Evolutionary conservation across 1,139 yeast species (phyloP).

Genomic region (Geotrichum aggregatum): DNA sequence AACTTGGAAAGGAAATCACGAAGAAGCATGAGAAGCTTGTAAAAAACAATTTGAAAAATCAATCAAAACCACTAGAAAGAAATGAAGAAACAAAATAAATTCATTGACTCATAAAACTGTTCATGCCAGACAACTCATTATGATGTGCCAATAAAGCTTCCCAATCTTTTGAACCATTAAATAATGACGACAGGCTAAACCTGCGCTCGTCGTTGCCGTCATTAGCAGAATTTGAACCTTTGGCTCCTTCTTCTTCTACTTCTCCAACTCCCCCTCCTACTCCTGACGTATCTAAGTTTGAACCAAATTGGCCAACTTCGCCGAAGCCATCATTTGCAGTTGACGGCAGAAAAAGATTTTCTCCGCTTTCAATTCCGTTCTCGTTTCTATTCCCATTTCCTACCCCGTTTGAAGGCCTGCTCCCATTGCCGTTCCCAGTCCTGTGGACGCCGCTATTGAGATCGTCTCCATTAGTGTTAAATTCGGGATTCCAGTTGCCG

Average conservation of each 20-base stretch:
- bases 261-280: too few species aligned
- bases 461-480: background rate
- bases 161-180: slow-evolving; percentile 30
- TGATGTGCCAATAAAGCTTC: slow-evolving; percentile 34
- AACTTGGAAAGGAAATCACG: slow-evolving; percentile 3
- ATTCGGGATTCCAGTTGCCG: background rate
- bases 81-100: background rate
- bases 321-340: background rate
- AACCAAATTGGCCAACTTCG: background rate
- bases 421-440: too few species aligned
- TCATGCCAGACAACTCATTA: slow-evolving; percentile 33
- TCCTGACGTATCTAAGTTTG: background rate
- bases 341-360: background rate
- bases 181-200: slow-evolving; percentile 22
- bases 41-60: background rate
- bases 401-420: too few species aligned
- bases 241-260: background rate
- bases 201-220: slow-evolving; percentile 10
- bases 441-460: background rate
- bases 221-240: background rate
- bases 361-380: too few species aligned
- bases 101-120: slow-evolving; percentile 26
- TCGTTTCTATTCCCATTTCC: too few species aligned
- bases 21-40: background rate
- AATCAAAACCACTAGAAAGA: background rate